Percentiles rank a stretch among this genome's conserved stretches.
Conservation (phyloP, 1,139 yeast species). For the Scheffersomyces insectosa region DNA sequence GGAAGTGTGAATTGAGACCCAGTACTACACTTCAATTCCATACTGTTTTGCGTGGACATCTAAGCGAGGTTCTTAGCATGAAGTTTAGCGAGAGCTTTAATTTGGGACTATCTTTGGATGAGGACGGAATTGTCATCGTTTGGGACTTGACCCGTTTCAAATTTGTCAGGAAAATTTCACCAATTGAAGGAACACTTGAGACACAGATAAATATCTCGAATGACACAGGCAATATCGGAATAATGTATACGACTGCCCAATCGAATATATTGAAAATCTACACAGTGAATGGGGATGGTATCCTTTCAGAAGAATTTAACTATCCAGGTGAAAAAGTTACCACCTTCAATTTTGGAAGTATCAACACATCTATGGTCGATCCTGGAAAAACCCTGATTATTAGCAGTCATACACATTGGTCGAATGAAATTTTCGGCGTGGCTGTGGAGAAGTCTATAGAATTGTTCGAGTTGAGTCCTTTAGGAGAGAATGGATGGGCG, state of each 20-base stretch:
- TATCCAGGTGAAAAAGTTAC: conserved; percentile 15
- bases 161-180: conserved; percentile 44
- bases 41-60: conserved; percentile 57
- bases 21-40: conserved; percentile 38
- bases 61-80: conserved; percentile 40
- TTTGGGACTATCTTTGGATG: conserved; percentile 52
- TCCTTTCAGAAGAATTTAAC: conserved; percentile 22
- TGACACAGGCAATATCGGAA: conserved; percentile 55
- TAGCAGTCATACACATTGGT: conserved; percentile 40
- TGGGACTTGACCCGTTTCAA: conserved; percentile 62
- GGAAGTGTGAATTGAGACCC: conserved; percentile 44
- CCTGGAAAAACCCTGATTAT: conserved; percentile 21
- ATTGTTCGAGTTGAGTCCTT: conserved; percentile 27
- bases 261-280: conserved; percentile 32
- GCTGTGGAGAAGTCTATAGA: conserved; percentile 22
- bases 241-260: conserved; percentile 21
- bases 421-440: conserved; percentile 34
- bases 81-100: conserved; percentile 52
- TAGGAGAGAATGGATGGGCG: conserved; percentile 22
- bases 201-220: conserved; percentile 47
- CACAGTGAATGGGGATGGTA: conserved; percentile 56
- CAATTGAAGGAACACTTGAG: conserved; percentile 12
- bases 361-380: conserved; percentile 30
- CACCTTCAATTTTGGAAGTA: conserved; percentile 33
- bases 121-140: conserved; percentile 46